Evolutionary conservation across 441 rosid species (phyloP).

Genomic region (Pelargonium fulgidum): DNA sequence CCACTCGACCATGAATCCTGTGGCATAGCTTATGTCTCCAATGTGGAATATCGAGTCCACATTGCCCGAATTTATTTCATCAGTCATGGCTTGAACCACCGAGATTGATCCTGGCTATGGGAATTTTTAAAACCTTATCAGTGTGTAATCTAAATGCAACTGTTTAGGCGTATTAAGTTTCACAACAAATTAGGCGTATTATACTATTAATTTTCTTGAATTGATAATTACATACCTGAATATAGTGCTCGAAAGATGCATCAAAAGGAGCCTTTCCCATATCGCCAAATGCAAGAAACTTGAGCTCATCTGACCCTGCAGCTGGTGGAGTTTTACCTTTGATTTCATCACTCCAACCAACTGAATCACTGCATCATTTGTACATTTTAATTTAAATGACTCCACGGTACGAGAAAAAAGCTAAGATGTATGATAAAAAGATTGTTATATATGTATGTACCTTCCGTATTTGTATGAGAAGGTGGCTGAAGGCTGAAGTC

Average conservation of each 20-base stretch:
- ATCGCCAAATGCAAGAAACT: slow-evolving; percentile 53
- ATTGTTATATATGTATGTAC: slow-evolving; percentile 25
- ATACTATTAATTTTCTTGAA: no score
- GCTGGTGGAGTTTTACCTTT: slow-evolving; percentile 52
- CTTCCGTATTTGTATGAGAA: slow-evolving; percentile 58
- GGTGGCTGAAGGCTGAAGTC: slow-evolving; percentile 39
- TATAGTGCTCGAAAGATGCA: slow-evolving; percentile 46
- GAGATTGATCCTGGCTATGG: slow-evolving; percentile 55
- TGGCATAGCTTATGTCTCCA: slow-evolving; percentile 74
- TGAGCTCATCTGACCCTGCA: slow-evolving; percentile 45
- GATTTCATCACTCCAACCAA: slow-evolving; percentile 50
- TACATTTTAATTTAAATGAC: no score
- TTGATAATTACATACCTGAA: neutral
- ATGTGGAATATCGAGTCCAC: slow-evolving; percentile 62
- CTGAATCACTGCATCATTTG: slow-evolving; percentile 41
- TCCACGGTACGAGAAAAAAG: no score
- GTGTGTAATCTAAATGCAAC: no score
- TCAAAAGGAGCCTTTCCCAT: slow-evolving; percentile 75
- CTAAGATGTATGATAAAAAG: no score
- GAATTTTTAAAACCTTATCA: neutral
- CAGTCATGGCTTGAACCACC: slow-evolving; percentile 42
- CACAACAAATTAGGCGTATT: slow-evolving; percentile 5
- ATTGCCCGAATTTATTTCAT: slow-evolving; percentile 38
- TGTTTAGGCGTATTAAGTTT: no score
- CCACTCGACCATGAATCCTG: slow-evolving; percentile 71